These are phyloP conservation scores for Uronychia binucleata DNA, from an alignment of 73 alveolate species.

Conservation along the genomic window DNA sequence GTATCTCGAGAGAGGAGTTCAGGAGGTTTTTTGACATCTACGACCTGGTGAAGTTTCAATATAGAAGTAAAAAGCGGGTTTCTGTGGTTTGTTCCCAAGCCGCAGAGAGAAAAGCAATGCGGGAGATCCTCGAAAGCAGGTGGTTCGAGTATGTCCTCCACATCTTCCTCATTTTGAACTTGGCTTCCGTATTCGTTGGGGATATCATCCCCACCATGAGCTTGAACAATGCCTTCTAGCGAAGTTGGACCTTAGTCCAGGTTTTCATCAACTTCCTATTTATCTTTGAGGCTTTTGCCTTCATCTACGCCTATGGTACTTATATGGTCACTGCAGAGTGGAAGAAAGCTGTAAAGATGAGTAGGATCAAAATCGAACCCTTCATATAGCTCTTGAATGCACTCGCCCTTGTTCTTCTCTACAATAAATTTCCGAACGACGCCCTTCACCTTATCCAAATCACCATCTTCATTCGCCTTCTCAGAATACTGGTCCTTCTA, in stretches of 20 bases:
- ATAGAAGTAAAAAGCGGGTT: background rate
- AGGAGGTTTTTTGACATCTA: slow-evolving; percentile 41
- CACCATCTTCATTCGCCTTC: slow-evolving; percentile 5
- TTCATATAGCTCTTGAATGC: background rate
- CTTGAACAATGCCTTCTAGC: background rate
- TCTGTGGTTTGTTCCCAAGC: background rate
- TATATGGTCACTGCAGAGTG: background rate
- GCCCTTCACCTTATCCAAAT: background rate
- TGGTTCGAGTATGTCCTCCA: background rate
- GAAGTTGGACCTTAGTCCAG: background rate
- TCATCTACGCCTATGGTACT: background rate
- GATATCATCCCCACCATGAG: slow-evolving; percentile 3
- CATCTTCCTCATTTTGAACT: background rate
- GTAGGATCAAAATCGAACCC: background rate
- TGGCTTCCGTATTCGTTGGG: background rate
- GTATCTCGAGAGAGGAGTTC: slow-evolving; percentile 33
- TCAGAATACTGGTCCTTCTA: slow-evolving; percentile 10
- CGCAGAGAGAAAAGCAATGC: background rate
- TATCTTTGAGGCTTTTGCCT: background rate
- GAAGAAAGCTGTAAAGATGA: background rate
- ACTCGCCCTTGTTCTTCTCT: background rate
- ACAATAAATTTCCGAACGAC: background rate
- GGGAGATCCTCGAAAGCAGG: background rate
- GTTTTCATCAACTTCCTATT: background rate
- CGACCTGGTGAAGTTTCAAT: slow-evolving; percentile 36